Evolutionary conservation across 768 basidiomycete genomes (phyloP).

Genomic region (Boletellus ananiceps): DNA sequence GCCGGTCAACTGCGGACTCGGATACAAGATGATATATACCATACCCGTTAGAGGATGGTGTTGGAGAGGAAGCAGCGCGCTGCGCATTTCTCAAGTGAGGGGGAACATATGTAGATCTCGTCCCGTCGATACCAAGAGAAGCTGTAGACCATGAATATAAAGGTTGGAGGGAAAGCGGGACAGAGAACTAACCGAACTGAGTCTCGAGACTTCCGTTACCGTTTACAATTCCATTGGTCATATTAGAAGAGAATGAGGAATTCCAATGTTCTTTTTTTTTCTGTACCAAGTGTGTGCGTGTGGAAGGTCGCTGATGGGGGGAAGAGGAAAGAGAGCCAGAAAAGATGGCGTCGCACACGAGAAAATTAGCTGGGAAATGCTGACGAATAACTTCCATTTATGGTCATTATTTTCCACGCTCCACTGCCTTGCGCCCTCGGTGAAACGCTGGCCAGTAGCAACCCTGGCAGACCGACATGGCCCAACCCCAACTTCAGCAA

Average conservation of each 20-base stretch:
- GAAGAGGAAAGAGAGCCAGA: constrained; percentile 22
- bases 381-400: constrained; percentile 20
- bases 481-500: constrained; percentile 59
- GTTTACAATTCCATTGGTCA: constrained; percentile 92
- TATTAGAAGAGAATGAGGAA: constrained; percentile 49
- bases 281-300: constrained; percentile 23
- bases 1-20: constrained; percentile 15
- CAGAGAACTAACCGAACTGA: constrained; percentile 56
- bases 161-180: background rate
- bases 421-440: no score
- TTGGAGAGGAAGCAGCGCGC: constrained; percentile 68
- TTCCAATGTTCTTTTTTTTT: constrained; percentile 22
- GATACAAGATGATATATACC: constrained; percentile 20
- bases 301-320: constrained; percentile 25
- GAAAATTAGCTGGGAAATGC: constrained; percentile 25
- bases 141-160: constrained; percentile 37
- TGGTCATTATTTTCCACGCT: constrained; percentile 5
- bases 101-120: constrained; percentile 81
- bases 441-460: no score
- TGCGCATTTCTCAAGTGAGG: constrained; percentile 83
- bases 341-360: constrained; percentile 12
- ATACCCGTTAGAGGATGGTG: constrained; percentile 48
- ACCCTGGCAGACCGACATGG: constrained; percentile 37
- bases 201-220: constrained; percentile 66
- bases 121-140: constrained; percentile 65